phyloP scores from a whole-genome alignment of 169 alveolate species.

The Amoebophrya sp. region DNA sequence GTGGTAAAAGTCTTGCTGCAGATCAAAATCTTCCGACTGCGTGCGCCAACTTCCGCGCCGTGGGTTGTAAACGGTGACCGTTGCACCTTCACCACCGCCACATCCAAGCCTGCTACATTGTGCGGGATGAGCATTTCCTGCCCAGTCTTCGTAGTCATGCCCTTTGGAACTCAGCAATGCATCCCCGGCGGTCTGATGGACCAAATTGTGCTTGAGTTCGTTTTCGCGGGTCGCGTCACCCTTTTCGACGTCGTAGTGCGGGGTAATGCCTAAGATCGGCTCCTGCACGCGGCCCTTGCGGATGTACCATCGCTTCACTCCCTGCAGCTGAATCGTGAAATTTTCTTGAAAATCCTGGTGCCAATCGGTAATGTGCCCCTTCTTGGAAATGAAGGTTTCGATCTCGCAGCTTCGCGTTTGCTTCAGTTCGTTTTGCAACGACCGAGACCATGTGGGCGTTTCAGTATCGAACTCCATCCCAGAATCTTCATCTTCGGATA shows the following conservation, averaged over 20 bases:
- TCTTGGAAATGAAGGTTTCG: slow-evolving; percentile 23
- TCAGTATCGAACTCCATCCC: too few species aligned
- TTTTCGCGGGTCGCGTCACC: not conserved
- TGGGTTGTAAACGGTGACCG: not conserved
- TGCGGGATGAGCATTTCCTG: too few species aligned
- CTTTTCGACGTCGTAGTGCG: not conserved
- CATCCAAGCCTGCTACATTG: too few species aligned
- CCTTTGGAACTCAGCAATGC: not conserved
- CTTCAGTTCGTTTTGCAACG: not conserved
- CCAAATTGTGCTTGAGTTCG: not conserved
- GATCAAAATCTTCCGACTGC: not conserved
- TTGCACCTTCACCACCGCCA: not conserved
- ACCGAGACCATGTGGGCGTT: too few species aligned
- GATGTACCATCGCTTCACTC: slow-evolving; percentile 23
- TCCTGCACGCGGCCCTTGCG: not conserved
- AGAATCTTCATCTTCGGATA: too few species aligned
- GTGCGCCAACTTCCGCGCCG: too few species aligned
- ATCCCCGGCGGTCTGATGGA: not conserved
- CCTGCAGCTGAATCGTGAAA: slow-evolving; percentile 29
- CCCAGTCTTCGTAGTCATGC: not conserved
- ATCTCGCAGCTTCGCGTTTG: not conserved
- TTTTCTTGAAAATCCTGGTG: slow-evolving; percentile 31
- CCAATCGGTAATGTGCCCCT: slow-evolving; percentile 33
- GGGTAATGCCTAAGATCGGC: not conserved
- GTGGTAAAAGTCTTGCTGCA: not conserved